These are phyloP conservation scores for Pugionium cornutum DNA, from an alignment of 345 rosid genomes.

Conservation along the genomic window DNA sequence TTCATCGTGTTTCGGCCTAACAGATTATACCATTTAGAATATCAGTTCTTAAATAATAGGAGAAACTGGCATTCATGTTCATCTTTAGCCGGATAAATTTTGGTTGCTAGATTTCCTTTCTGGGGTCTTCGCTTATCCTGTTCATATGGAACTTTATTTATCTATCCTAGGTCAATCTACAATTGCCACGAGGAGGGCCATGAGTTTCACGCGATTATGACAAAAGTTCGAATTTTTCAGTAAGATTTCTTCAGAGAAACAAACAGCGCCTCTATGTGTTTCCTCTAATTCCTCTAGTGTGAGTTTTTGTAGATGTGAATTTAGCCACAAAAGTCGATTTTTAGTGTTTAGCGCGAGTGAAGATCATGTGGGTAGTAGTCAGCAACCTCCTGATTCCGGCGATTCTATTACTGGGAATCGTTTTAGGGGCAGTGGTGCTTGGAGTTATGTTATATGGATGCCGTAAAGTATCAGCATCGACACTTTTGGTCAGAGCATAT, in stretches of 20 bases:
- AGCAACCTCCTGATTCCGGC: conserved; percentile 18
- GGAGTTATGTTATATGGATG: conserved; percentile 61
- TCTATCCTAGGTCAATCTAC: conserved; percentile 49
- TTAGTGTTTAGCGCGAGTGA: conserved; percentile 34
- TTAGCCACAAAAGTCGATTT: conserved; percentile 32
- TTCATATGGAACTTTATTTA: conserved; percentile 46
- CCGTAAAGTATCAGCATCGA: conserved; percentile 63
- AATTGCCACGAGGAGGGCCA: conserved; percentile 34
- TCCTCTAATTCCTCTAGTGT: conserved; percentile 22
- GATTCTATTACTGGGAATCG: conserved; percentile 51
- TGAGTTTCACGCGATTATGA: conserved; percentile 35
- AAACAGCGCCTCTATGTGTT: conserved; percentile 37
- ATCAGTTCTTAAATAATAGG: too few species aligned
- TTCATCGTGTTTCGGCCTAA: too few species aligned
- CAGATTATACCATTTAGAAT: too few species aligned
- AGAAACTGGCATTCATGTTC: too few species aligned
- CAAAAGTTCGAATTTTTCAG: conserved; percentile 41
- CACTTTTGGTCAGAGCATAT: conserved; percentile 59
- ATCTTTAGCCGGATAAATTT: too few species aligned
- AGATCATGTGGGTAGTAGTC: conserved; percentile 31
- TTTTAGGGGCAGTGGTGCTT: conserved; percentile 64
- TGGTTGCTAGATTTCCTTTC: too few species aligned
- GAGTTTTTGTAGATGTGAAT: conserved; percentile 30
- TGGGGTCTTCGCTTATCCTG: too few species aligned
- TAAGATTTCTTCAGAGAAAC: conserved; percentile 29